phyloP scores from a whole-genome alignment of 2,329 filamentous ascomycete species.

The Cryoendolithus antarcticus region DNA sequence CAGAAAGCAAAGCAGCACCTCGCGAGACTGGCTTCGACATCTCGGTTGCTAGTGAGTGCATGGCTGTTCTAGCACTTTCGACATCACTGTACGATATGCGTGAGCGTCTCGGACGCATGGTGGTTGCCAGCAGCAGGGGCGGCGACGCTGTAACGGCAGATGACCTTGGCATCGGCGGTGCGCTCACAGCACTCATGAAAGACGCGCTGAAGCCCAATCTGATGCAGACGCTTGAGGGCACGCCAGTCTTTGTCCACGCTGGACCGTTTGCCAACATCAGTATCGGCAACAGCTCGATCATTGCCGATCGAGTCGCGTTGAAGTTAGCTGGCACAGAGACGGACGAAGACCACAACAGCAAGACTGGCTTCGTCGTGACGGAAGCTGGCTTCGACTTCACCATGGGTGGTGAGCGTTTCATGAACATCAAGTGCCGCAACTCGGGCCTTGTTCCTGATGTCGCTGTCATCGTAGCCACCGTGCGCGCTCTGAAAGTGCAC shows the following conservation, averaged over 20 bases:
- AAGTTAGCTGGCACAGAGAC: constrained; percentile 92
- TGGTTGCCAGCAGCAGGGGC: constrained; percentile 71
- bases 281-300: constrained; percentile 89
- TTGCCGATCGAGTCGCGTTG: constrained; percentile 88
- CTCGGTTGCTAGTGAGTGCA: constrained; percentile 92
- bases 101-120: constrained; percentile 88
- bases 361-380: constrained; percentile 87
- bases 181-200: constrained; percentile 87
- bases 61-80: constrained; percentile 93
- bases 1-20: constrained; percentile 70
- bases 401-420: constrained; percentile 98
- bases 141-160: constrained; percentile 94
- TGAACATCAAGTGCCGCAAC: constrained; percentile 98
- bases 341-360: constrained; percentile 70
- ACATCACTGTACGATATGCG: constrained; percentile 80
- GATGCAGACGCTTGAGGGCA: constrained; percentile 96
- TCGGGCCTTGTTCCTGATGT: constrained; percentile 87
- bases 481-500: constrained; percentile 92
- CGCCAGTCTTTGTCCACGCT: constrained; percentile 92
- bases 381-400: constrained; percentile 99
- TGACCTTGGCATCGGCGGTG: constrained; percentile 84
- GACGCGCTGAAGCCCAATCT: constrained; percentile 98
- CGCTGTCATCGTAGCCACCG: constrained; percentile 88
- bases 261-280: constrained; percentile 97
- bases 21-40: constrained; percentile 94